Evolutionary conservation across 768 basidiomycete genomes (phyloP).

Genomic region (Phlebiopsis flavidoalba): DNA sequence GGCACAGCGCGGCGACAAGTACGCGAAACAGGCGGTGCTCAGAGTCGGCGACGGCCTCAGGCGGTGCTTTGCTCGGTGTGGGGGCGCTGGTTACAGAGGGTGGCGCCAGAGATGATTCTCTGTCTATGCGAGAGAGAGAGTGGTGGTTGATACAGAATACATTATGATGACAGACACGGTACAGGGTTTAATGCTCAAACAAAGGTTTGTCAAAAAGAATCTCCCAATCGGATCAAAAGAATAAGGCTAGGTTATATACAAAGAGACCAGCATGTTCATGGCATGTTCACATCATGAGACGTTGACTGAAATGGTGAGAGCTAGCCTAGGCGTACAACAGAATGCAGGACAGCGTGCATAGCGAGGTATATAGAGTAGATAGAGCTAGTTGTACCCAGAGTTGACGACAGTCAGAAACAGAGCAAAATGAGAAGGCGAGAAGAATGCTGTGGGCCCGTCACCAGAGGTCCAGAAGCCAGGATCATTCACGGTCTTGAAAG

Average conservation of each 20-base stretch:
- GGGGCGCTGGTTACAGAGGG: slow-evolving; percentile 37
- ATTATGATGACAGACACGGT: slow-evolving; percentile 15
- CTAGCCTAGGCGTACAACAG: not conserved
- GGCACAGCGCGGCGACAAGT: slow-evolving; percentile 38
- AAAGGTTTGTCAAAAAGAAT: not conserved
- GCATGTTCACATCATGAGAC: not conserved
- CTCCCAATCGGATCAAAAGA: not conserved
- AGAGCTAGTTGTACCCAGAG: slow-evolving; percentile 9
- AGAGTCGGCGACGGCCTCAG: slow-evolving; percentile 61
- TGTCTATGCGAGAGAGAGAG: slow-evolving; percentile 75
- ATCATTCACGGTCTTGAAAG: slow-evolving; percentile 32
- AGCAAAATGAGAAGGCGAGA: not conserved
- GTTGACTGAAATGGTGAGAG: not conserved
- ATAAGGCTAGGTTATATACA: not conserved
- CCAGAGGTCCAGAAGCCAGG: not conserved
- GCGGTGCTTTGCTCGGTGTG: slow-evolving; percentile 77
- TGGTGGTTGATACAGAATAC: slow-evolving; percentile 55
- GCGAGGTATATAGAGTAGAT: slow-evolving; percentile 8
- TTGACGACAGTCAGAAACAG: not conserved
- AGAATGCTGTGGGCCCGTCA: not conserved
- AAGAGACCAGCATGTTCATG: not conserved
- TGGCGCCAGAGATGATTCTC: slow-evolving; percentile 39
- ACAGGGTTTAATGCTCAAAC: slow-evolving; percentile 1
- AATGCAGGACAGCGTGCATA: slow-evolving; percentile 2
- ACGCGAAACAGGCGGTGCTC: slow-evolving; percentile 81